Evolutionary conservation across 257 asterid species (phyloP), one percentile per base, ranked within the genome.

Genomic region (Pogostemon cablin): DNA sequence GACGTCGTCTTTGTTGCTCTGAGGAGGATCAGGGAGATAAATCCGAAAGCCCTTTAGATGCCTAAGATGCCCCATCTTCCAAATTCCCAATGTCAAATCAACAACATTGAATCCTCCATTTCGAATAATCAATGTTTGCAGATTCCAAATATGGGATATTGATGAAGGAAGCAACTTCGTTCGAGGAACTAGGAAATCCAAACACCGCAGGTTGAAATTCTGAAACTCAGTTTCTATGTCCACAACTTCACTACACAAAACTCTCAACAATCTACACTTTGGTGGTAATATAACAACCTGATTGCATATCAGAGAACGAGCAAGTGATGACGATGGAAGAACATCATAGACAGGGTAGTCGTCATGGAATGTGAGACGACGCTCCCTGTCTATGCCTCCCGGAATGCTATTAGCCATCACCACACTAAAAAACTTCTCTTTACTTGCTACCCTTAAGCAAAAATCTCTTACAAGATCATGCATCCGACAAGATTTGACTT

Each of bases 11-110:
- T 32, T 9, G 39, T 61, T 12, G 12, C 53, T 61, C 3, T 3
- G 43, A 9, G 42, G 35, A 47, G 65, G 68, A 71, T 66, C 42
- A 5, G 42, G 43, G 38, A 63, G 52, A 50, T n/a, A 38, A 15
- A 67, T 15, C 2, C 1, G 4, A 32, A 4, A 4, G 15, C 17
- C 10, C 12, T 32, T 25, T 10, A 44, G 11, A 44, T 69, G 67
- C 66, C 66, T 69, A n/a, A 69, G 74, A 1, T 56, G 57, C 4
- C 10, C 4, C 66, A 69, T 56, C 58, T 7, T 44, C 74, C 74
- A 69, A 69, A 69, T 32, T 44, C 57, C 66, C 4, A 3, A 11
- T 2, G 74, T 57, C 32, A 57, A 66, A n/a, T 3, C 37, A 10
- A 56, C 9, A 7, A 5, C 3, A 0, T 3, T 3, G 7, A 3